phyloP scores from a whole-genome alignment of 768 basidiomycete genomes.

The Dictyophora rubrovolvata region DNA sequence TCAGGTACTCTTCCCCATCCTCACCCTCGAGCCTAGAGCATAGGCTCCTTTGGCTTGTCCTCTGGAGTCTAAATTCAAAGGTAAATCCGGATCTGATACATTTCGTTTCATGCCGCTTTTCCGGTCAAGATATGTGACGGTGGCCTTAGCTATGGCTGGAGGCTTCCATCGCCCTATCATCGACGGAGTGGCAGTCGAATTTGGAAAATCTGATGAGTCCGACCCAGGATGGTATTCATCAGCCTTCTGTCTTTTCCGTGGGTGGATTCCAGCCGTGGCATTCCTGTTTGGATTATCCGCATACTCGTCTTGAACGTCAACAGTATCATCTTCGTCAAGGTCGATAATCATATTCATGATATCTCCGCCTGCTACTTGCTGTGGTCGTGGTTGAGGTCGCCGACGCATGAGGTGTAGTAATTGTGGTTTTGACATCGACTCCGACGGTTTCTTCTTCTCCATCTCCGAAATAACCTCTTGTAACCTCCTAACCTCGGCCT shows the following conservation, averaged over 20 bases:
- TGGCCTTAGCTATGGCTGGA: not conserved
- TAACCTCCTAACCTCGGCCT: not conserved
- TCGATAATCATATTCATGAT: not conserved
- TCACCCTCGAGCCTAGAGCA: not conserved
- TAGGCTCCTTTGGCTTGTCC: not conserved
- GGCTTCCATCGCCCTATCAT: not conserved
- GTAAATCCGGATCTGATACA: not conserved
- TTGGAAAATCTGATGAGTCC: not conserved
- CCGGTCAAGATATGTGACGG: not conserved
- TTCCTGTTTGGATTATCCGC: not conserved
- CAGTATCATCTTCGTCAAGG: not conserved
- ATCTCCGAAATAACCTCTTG: not conserved
- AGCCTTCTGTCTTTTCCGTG: not conserved
- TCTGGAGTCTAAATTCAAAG: not conserved
- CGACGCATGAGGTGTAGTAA: not conserved
- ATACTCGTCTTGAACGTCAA: constrained; percentile 1
- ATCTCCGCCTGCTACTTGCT: not conserved
- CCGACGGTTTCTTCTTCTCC: not conserved
- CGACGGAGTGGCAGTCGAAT: not conserved
- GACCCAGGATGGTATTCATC: not conserved
- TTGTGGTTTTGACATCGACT: not conserved
- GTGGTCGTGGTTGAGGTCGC: too few species aligned
- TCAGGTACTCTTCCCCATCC: not conserved
- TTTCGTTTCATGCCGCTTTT: not conserved
- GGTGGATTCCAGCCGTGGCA: too few species aligned